A percentile compares a stretch with the other conserved stretches of the same genome.
phyloP scores from a whole-genome alignment of 2,329 filamentous ascomycete genomes.

The Periconia macrospinosa region DNA sequence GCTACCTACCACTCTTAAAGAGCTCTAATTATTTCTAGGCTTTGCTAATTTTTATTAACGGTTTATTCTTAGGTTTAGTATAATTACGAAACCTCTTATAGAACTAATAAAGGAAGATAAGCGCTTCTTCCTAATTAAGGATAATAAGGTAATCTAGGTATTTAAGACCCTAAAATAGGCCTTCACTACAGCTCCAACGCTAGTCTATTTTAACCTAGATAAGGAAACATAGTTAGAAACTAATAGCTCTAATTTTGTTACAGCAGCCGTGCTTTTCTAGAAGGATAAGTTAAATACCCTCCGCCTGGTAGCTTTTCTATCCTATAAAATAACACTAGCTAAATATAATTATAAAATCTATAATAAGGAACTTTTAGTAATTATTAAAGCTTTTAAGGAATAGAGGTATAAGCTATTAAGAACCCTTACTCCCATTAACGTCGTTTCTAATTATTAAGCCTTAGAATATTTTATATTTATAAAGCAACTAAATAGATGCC shows the following conservation, averaged over 20 bases:
- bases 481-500: neutral
- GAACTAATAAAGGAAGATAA: neutral
- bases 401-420: neutral
- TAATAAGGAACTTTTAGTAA: neutral
- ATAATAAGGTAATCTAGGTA: neutral
- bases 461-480: neutral
- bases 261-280: neutral
- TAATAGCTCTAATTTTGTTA: neutral
- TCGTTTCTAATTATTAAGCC: neutral
- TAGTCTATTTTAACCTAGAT: neutral
- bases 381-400: neutral
- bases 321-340: neutral
- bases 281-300: neutral
- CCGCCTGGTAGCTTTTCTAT: neutral
- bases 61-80: neutral
- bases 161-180: neutral
- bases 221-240: neutral
- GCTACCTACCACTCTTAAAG: neutral
- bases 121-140: neutral
- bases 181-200: neutral
- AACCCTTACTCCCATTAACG: neutral
- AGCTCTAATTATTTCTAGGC: neutral
- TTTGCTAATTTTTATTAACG: neutral
- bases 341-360: neutral
- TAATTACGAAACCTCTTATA: neutral